Base-by-base conservation (phyloP, 2,329 filamentous ascomycete species). In the Epichloe brachyelytri region DNA sequence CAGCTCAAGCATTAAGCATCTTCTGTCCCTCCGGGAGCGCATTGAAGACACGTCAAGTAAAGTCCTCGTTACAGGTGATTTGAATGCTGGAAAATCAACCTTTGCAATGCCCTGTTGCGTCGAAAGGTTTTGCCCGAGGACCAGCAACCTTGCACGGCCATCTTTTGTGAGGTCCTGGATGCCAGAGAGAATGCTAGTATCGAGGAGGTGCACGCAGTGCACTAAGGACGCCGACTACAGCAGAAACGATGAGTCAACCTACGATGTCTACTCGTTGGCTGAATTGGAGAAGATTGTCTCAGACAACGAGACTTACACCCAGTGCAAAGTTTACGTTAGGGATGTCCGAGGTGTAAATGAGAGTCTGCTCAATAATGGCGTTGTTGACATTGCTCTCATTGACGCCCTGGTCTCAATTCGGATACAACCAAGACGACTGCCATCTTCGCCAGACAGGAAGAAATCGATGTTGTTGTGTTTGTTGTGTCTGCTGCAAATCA, bases 1-100 rank as follows among this genome's bases (percentile, higher is more conserved):
- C 60, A 85, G 84, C 60, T 88, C 93, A 55, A 96, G 89, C 65
- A 86, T 97, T 63, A 88, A 89, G 60, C 93, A 98, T 67, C 77
- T 98, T 1, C 76, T 88, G 51, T 82, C 87, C 0, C 75, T 98
- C 36, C 83, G 89, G 54, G 93, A 97, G 58, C 83, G 93, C 49
- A 98, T 98, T 55, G 93, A 97, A 65, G 93, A 98, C 67, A 97
- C 88, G 0, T 88, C 91, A 4, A 97, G 91, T 69, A 98, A 98
- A 67, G 93, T 98, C 1, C 71, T 98, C 52, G 83, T 98, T 17
- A 98, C 93, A 0, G 93, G 93, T 62, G 93, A 98, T 64, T 70
- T 98, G 50, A 98, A 98, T 63, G 91, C 93, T 8, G 93, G 93
- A 63, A 98, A 98, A 65, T 98, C 93, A 4, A 98, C 93, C 1